A percentile compares a stretch with the other conserved stretches of the same genome.
phyloP scores from a whole-genome alignment of 495 filamentous ascomycete genomes.

The Penicillium subrubescens region DNA sequence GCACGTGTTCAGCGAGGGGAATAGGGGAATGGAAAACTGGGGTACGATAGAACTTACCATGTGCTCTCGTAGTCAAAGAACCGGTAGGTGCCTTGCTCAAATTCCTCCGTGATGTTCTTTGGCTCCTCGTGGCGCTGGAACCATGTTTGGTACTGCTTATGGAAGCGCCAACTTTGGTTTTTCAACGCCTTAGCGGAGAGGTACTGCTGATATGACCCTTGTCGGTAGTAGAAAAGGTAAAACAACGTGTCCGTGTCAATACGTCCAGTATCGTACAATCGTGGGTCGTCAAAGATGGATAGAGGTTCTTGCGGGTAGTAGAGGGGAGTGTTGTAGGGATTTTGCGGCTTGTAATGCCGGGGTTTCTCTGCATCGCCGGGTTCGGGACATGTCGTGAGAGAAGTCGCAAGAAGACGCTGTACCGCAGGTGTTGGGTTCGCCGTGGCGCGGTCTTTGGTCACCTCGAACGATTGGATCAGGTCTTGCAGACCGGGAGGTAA shows the following conservation, averaged over 20 bases:
- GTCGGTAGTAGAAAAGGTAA: constrained; percentile 98
- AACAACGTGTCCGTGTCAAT: constrained; percentile 98
- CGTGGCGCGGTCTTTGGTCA: constrained; percentile 67
- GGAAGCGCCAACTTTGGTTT: constrained; percentile 96
- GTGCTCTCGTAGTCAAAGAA: constrained; percentile 99
- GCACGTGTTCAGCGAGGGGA: constrained; percentile 6
- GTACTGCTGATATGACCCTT: constrained; percentile 93
- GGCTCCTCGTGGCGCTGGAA: constrained; percentile 98
- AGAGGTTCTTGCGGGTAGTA: constrained; percentile 93
- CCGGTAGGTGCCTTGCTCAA: constrained; percentile 95
- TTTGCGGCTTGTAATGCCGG: constrained; percentile 78
- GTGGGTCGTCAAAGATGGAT: constrained; percentile 85
- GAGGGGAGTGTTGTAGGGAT: constrained; percentile 73
- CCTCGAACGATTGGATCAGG: constrained; percentile 85
- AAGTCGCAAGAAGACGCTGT: constrained; percentile 70
- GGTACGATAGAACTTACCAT: constrained; percentile 65
- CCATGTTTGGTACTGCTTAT: constrained; percentile 99
- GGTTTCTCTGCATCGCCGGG: constrained; percentile 79
- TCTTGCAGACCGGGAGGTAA: constrained; percentile 90
- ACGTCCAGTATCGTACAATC: constrained; percentile 70
- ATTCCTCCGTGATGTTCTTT: constrained; percentile 97
- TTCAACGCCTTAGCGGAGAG: constrained; percentile 95
- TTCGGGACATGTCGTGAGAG: constrained; percentile 70
- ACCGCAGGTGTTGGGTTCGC: constrained; percentile 61
- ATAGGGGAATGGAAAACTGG: neutral